Percentiles rank a stretch among this genome's conserved stretches.
phyloP scores from a whole-genome alignment of 75 land plant species.

The Selaginella tamariscina region DNA sequence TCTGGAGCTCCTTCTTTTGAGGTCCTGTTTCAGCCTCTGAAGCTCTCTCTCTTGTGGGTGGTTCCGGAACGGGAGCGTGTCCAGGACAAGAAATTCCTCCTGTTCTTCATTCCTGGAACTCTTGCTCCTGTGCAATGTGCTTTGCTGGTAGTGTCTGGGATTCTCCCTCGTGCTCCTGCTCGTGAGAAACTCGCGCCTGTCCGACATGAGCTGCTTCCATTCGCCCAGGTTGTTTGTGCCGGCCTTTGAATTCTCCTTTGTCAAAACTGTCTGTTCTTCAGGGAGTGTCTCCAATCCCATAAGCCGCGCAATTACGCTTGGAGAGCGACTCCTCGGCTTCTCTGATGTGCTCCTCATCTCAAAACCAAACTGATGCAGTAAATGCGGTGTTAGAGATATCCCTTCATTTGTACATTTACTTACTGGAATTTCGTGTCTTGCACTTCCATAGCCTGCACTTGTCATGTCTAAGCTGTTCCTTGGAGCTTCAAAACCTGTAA shows the following conservation, averaged over 20 bases:
- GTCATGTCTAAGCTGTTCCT: constrained; percentile 50
- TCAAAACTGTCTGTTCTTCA: constrained; percentile 10
- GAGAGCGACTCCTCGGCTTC: constrained; percentile 31
- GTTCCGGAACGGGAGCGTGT: constrained; percentile 30
- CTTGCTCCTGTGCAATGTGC: neutral
- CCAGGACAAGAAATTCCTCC: neutral
- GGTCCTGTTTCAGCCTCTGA: constrained; percentile 79
- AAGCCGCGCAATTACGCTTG: constrained; percentile 60
- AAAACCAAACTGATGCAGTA: constrained; percentile 24
- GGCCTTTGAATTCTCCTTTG: constrained; percentile 5
- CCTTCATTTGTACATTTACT: neutral
- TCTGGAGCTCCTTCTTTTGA: constrained; percentile 24
- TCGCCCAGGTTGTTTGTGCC: neutral
- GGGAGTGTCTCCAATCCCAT: constrained; percentile 78
- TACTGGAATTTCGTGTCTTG: neutral
- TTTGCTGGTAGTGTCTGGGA: neutral
- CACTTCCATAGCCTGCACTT: neutral
- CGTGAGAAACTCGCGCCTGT: neutral
- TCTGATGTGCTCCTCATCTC: constrained; percentile 26
- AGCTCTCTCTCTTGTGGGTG: constrained; percentile 91
- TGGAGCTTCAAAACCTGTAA: constrained; percentile 64
- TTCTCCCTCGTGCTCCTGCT: neutral
- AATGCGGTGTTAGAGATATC: neutral
- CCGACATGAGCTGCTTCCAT: constrained; percentile 10
- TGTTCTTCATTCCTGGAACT: constrained; percentile 4